Evolutionary conservation across 2,329 filamentous ascomycete genomes (phyloP).

Genomic region (Fusarium guadeloupense): DNA sequence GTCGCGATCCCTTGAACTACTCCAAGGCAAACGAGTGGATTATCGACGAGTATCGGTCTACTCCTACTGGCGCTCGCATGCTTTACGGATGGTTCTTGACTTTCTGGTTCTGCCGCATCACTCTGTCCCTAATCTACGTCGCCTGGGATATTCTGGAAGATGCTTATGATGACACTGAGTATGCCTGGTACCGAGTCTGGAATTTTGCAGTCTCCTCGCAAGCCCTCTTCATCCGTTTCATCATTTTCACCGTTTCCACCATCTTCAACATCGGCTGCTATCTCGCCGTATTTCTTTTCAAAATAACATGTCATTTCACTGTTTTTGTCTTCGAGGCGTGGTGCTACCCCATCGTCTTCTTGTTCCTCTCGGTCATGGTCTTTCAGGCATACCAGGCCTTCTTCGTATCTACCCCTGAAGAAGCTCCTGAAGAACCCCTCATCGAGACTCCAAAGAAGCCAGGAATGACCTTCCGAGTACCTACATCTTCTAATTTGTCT

Average conservation of each 20-base stretch:
- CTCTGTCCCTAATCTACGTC: background rate
- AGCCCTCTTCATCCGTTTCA: background rate
- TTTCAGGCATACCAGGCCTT: conserved; percentile 13
- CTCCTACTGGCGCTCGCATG: conserved; percentile 6
- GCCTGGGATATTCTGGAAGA: conserved; percentile 1
- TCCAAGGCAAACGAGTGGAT: conserved; percentile 19
- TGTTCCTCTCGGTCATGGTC: conserved; percentile 1
- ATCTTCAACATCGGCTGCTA: background rate
- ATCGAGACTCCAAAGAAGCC: background rate
- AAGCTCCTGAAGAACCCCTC: background rate
- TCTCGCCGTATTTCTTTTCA: too few species aligned
- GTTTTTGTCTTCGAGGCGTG: background rate
- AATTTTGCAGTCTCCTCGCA: background rate
- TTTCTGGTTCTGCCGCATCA: conserved; percentile 18
- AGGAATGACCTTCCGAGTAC: background rate
- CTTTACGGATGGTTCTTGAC: conserved; percentile 20
- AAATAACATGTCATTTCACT: background rate
- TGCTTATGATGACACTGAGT: background rate
- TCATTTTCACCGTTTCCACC: background rate
- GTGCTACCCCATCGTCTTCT: background rate
- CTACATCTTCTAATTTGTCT: conserved; percentile 7
- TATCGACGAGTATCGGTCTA: conserved; percentile 8
- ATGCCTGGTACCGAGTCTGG: conserved; percentile 1
- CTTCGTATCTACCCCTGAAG: conserved; percentile 1
- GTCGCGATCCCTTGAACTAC: conserved; percentile 7